Conservation (phyloP, 1,284 basidiomycete genomes). For the Microbotryum violaceum region DNA sequence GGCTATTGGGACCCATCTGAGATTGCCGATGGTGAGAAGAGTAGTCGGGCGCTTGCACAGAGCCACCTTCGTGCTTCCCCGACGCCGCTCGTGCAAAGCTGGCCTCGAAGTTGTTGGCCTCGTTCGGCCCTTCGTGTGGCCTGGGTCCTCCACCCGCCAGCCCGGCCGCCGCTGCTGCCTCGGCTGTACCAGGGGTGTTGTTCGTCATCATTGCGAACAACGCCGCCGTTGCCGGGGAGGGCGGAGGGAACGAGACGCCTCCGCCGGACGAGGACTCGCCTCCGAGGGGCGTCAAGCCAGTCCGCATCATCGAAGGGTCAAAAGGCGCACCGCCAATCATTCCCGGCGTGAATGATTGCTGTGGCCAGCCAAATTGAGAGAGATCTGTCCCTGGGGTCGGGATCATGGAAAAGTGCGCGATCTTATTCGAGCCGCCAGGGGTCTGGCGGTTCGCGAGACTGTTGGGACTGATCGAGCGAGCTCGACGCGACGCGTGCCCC, state of each 20-base stretch:
- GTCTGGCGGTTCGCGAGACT: no score
- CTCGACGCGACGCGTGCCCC: conserved; percentile 18
- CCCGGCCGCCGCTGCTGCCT: conserved; percentile 8
- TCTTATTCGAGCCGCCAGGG: not conserved
- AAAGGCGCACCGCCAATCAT: no score
- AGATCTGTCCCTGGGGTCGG: conserved; percentile 22
- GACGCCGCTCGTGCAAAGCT: conserved; percentile 27
- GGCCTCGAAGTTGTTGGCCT: conserved; percentile 32
- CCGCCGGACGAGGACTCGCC: conserved; percentile 57
- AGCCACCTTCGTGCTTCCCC: not conserved
- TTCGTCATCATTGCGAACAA: conserved; percentile 87
- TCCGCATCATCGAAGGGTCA: conserved; percentile 49
- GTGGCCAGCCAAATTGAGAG: conserved; percentile 59
- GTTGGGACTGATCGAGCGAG: conserved; percentile 27
- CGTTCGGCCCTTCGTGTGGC: conserved; percentile 30
- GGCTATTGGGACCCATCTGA: not conserved
- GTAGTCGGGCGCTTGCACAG: not conserved
- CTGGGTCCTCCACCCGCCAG: conserved; percentile 22
- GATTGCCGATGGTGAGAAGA: no score
- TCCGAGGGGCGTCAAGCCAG: conserved; percentile 82
- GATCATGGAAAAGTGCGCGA: conserved; percentile 5
- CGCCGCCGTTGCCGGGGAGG: conserved; percentile 83
- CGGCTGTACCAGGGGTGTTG: conserved; percentile 47
- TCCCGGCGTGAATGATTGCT: conserved; percentile 48
- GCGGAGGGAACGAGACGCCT: conserved; percentile 64